A percentile compares a stretch with the other conserved stretches of the same genome.
phyloP scores from a whole-genome alignment of 805 yeast species.

The Candida montana region DNA sequence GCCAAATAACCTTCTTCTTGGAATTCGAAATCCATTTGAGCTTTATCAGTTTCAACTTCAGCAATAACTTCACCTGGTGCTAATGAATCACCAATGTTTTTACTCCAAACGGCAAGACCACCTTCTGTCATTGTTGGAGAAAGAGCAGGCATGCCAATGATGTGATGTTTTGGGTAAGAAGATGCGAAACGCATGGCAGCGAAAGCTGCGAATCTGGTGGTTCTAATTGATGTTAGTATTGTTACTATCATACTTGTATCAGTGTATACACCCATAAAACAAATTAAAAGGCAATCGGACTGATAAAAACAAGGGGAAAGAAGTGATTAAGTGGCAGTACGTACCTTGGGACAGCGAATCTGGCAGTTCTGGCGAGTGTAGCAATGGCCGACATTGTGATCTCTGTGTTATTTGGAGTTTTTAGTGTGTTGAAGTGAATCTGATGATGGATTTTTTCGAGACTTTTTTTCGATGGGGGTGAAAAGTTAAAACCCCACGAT shows the following conservation, averaged over 20 bases:
- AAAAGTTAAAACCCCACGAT: too few relatives aligned
- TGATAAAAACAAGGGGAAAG: neutral
- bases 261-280: neutral
- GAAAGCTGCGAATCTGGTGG: slow-evolving; percentile 15
- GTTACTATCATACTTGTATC: too few relatives aligned
- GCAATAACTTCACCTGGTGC: slow-evolving; percentile 92
- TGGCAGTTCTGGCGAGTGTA: slow-evolving; percentile 14
- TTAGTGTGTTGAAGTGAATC: neutral
- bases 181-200: slow-evolving; percentile 23
- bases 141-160: slow-evolving; percentile 96
- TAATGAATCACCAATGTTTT: slow-evolving; percentile 82
- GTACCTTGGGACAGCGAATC: slow-evolving; percentile 16
- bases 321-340: neutral
- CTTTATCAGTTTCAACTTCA: slow-evolving; percentile 97
- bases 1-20: slow-evolving; percentile 95
- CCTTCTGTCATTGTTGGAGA: slow-evolving; percentile 99
- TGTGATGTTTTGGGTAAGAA: slow-evolving; percentile 71
- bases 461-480: too few relatives aligned
- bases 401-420: neutral
- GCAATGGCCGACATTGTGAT: slow-evolving; percentile 18
- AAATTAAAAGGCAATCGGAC: too few relatives aligned
- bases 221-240: slow-evolving; percentile 14
- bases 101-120: slow-evolving; percentile 83
- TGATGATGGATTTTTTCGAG: neutral
- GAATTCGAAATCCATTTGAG: slow-evolving; percentile 96